Conservation (phyloP, 2,329 filamentous ascomycete species). For the Colletotrichum truncatum region DNA sequence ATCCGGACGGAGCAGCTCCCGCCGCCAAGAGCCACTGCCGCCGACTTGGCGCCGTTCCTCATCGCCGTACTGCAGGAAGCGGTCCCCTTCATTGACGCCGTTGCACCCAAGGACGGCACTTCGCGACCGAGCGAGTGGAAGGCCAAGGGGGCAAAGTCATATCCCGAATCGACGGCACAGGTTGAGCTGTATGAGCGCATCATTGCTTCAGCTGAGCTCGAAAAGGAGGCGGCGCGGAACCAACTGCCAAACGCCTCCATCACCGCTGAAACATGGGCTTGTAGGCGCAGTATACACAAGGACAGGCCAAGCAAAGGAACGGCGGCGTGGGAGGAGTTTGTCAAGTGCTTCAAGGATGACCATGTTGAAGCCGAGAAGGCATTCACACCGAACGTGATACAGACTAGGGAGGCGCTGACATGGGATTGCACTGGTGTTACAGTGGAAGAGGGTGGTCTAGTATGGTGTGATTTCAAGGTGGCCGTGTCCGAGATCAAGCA, state of each 20-base stretch:
- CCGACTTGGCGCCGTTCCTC: conserved; percentile 61
- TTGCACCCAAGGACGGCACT: conserved; percentile 51
- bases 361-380: conserved; percentile 49
- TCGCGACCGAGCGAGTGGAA: conserved; percentile 57
- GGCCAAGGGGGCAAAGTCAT: conserved; percentile 57
- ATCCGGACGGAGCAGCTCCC: conserved; percentile 59
- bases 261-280: conserved; percentile 67
- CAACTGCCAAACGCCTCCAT: conserved; percentile 36
- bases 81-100: conserved; percentile 64
- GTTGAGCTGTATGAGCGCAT: conserved; percentile 64
- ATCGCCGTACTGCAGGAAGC: conserved; percentile 65
- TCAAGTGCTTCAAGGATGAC: conserved; percentile 62
- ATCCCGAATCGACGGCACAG: conserved; percentile 55
- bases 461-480: conserved; percentile 59
- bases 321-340: conserved; percentile 72
- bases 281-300: conserved; percentile 69
- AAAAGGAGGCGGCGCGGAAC: conserved; percentile 45
- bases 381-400: conserved; percentile 49
- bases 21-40: conserved; percentile 43
- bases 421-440: conserved; percentile 57
- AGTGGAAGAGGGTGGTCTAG: conserved; percentile 44
- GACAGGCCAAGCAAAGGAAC: conserved; percentile 60
- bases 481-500: conserved; percentile 73
- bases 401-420: conserved; percentile 45
- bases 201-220: conserved; percentile 55